Conservation (phyloP, 345 rosid genomes). For the Citrus hindsii region DNA sequence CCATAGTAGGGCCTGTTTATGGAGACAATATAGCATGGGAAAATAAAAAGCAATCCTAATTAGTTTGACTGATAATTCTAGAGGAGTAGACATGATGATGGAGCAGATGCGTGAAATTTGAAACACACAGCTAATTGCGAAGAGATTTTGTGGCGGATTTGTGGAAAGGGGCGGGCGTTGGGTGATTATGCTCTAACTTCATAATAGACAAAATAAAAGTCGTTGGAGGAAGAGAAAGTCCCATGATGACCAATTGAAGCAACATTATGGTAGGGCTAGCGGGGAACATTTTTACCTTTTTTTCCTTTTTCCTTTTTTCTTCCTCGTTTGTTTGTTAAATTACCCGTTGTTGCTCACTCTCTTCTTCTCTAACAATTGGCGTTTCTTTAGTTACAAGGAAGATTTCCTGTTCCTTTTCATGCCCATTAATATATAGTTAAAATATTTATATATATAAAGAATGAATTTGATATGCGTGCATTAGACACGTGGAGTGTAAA, state of each 20-base stretch:
- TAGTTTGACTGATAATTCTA: constrained; percentile 28
- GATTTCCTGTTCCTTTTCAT: constrained; percentile 39
- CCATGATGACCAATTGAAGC: constrained; percentile 21
- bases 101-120: constrained; percentile 3
- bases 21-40: constrained; percentile 24
- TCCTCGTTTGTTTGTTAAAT: constrained; percentile 1
- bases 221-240: constrained; percentile 40
- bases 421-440: neutral
- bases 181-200: neutral
- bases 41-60: constrained; percentile 17
- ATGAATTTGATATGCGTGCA: neutral
- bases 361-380: constrained; percentile 15
- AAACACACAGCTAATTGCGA: neutral
- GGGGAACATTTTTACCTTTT: constrained; percentile 44
- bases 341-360: neutral
- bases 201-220: constrained; percentile 17
- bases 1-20: constrained; percentile 16
- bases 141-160: constrained; percentile 4
- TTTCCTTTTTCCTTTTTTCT: neutral
- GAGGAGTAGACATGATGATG: constrained; percentile 22
- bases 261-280: constrained; percentile 45
- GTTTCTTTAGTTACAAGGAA: constrained; percentile 47
- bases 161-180: neutral
- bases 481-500: constrained; percentile 31
- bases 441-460: neutral